Percentiles rank a stretch among this genome's conserved stretches.
Conservation (phyloP, 2,329 filamentous ascomycete genomes). For the Scortechinia acanthostroma region DNA sequence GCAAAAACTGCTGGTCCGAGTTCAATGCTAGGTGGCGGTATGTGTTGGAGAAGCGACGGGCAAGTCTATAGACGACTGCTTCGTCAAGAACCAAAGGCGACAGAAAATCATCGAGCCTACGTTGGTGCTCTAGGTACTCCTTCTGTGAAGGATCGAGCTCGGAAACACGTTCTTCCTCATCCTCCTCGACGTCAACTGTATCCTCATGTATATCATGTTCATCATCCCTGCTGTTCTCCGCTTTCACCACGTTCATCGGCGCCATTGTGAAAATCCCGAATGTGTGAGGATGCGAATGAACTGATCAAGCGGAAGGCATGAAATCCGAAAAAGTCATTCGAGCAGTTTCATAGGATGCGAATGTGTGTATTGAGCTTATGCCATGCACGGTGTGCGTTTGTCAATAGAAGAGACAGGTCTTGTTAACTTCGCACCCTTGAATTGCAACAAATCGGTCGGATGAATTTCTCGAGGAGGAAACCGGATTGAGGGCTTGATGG, state of each 20-base stretch:
- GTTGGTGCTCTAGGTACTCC: not conserved
- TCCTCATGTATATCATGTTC: conserved; percentile 1
- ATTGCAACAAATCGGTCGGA: too few species aligned
- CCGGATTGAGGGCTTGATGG: too few species aligned
- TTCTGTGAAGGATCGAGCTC: not conserved
- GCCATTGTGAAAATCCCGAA: conserved; percentile 1
- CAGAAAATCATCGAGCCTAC: conserved; percentile 31
- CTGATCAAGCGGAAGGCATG: too few species aligned
- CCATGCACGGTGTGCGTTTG: too few species aligned
- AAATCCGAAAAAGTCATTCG: too few species aligned
- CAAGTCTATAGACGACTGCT: conserved; percentile 33
- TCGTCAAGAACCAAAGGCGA: conserved; percentile 38
- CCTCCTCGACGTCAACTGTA: not conserved
- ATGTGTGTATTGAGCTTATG: too few species aligned
- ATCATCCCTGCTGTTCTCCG: not conserved
- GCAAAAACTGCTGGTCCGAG: conserved; percentile 46
- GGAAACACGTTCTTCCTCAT: not conserved
- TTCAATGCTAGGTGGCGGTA: conserved; percentile 42
- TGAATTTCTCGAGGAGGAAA: too few species aligned
- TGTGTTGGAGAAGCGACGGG: conserved; percentile 33
- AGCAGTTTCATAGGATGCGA: too few species aligned
- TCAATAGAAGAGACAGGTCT: too few species aligned
- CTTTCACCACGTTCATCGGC: not conserved
- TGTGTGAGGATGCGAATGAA: too few species aligned
- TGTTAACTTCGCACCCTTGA: too few species aligned